These are phyloP conservation scores for Ensete glaucum DNA, from an alignment of 176 grass and related monocot species.

Conservation along the genomic window DNA sequence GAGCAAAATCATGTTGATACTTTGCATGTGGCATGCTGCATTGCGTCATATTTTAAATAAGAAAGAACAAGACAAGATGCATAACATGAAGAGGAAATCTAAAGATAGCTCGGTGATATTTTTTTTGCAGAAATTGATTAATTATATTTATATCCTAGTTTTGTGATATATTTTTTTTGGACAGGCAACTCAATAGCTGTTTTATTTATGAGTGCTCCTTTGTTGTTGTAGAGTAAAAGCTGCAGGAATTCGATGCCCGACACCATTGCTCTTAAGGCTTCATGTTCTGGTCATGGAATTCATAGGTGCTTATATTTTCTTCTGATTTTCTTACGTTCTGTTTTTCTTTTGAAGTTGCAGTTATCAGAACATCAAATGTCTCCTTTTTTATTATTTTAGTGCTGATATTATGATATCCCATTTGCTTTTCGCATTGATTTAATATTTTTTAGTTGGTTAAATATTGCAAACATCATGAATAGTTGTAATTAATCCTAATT, in stretches of 20 bases:
- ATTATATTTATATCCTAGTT: neutral
- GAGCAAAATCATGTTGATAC: neutral
- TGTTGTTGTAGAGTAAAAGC: constrained; percentile 54
- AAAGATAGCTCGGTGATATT: neutral
- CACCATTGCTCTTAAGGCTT: constrained; percentile 60
- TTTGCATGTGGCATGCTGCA: neutral
- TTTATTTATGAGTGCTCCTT: constrained; percentile 3
- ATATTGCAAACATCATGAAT: neutral
- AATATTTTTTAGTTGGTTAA: neutral
- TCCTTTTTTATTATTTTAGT: neutral
- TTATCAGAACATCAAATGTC: neutral
- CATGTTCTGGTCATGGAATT: constrained; percentile 99
- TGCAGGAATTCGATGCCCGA: constrained; percentile 73
- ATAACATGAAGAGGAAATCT: neutral
- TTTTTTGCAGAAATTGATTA: neutral
- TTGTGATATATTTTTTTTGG: neutral
- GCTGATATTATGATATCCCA: neutral
- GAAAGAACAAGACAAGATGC: neutral
- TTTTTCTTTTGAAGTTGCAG: neutral
- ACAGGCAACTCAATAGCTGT: neutral
- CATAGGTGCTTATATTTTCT: constrained; percentile 46
- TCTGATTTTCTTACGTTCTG: neutral
- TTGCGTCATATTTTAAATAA: neutral
- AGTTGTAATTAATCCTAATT: constrained; percentile 1
- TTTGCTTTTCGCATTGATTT: neutral